Conservation (phyloP, 495 filamentous ascomycete genomes). For the Talaromyces ruber region DNA sequence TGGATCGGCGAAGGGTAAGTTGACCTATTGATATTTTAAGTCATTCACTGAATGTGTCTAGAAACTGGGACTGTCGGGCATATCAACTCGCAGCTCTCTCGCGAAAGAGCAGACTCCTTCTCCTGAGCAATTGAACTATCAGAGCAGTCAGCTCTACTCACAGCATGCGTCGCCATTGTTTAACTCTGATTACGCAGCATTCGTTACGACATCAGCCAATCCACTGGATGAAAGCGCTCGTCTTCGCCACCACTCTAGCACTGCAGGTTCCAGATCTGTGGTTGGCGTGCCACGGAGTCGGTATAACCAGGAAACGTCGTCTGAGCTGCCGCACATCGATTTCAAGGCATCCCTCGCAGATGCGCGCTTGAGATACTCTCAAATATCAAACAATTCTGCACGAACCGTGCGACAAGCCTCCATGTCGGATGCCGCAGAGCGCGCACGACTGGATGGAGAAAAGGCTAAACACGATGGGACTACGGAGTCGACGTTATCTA, state of each 20-base stretch:
- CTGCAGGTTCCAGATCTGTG: slow-evolving; percentile 34
- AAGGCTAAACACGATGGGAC: slow-evolving; percentile 43
- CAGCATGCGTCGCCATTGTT: slow-evolving; percentile 29
- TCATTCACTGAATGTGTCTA: neutral
- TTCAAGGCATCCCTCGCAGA: slow-evolving; percentile 39
- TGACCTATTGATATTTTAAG: neutral
- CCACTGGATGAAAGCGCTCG: slow-evolving; percentile 39
- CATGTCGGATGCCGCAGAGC: slow-evolving; percentile 37
- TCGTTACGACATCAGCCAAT: slow-evolving; percentile 41
- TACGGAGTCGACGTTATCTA: slow-evolving; percentile 78
- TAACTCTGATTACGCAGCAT: slow-evolving; percentile 27
- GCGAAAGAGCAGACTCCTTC: slow-evolving; percentile 28
- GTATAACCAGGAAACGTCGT: slow-evolving; percentile 35
- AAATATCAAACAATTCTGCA: slow-evolving; percentile 7
- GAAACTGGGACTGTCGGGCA: slow-evolving; percentile 5
- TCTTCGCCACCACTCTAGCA: slow-evolving; percentile 28
- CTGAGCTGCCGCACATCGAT: slow-evolving; percentile 32
- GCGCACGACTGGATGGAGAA: slow-evolving; percentile 33
- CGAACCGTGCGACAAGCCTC: slow-evolving; percentile 45
- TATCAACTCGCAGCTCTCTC: slow-evolving; percentile 6
- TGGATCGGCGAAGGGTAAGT: slow-evolving; percentile 45
- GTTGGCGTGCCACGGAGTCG: slow-evolving; percentile 31
- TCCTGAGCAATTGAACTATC: slow-evolving; percentile 22
- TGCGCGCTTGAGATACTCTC: slow-evolving; percentile 8
- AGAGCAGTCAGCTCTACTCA: slow-evolving; percentile 31